These are phyloP conservation scores for Alternaria ventricosa DNA, from an alignment of 2,329 filamentous ascomycete genomes.

Conservation along the genomic window DNA sequence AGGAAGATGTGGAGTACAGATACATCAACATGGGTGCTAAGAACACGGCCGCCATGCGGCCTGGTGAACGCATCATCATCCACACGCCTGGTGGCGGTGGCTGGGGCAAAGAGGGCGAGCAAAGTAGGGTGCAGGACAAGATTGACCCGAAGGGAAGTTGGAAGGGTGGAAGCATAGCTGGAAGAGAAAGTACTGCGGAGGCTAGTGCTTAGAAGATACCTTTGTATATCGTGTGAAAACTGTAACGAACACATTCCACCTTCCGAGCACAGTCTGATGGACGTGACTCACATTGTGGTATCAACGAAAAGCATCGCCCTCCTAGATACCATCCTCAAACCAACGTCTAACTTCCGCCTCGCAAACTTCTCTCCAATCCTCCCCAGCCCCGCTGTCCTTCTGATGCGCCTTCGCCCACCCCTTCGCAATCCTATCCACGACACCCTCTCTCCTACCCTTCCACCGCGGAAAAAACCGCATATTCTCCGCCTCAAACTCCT, in stretches of 20 bases:
- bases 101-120: slow-evolving; percentile 69
- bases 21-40: slow-evolving; percentile 78
- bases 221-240: background rate
- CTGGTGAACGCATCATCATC: slow-evolving; percentile 79
- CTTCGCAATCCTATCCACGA: background rate
- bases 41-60: slow-evolving; percentile 78
- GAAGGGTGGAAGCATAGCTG: slow-evolving; percentile 66
- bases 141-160: slow-evolving; percentile 67
- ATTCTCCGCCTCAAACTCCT: background rate
- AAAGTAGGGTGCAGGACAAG: slow-evolving; percentile 57
- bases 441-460: background rate
- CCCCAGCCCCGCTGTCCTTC: background rate
- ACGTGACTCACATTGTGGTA: background rate
- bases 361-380: background rate
- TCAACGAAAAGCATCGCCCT: background rate
- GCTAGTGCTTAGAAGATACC: slow-evolving; percentile 36
- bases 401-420: background rate
- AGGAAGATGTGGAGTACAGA: slow-evolving; percentile 62
- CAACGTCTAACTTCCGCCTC: background rate
- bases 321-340: background rate
- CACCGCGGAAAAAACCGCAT: background rate
- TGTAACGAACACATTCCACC: background rate
- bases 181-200: slow-evolving; percentile 61
- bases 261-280: background rate
- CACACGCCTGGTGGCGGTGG: slow-evolving; percentile 80